Conservation (phyloP, 202 grass and related monocot genomes). For the Zoysia matrella region DNA sequence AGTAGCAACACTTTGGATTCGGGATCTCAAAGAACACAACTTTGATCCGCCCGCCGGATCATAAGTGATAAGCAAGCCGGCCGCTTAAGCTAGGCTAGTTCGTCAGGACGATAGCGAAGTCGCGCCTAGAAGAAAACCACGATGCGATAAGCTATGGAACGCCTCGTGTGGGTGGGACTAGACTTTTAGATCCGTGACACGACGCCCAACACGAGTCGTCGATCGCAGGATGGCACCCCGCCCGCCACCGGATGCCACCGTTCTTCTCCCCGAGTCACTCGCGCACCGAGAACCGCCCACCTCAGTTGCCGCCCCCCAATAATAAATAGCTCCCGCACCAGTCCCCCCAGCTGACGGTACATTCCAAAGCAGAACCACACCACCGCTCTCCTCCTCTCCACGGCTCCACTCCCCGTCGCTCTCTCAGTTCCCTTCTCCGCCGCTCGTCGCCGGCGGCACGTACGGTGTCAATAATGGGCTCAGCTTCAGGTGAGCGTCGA, state of each 20-base stretch:
- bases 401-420: too few species aligned
- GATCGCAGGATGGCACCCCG: too few species aligned
- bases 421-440: too few species aligned
- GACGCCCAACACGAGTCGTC: neutral
- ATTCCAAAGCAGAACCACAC: neutral
- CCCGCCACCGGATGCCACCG: constrained; percentile 44
- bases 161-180: neutral
- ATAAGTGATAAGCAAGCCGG: too few species aligned
- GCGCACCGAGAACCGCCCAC: constrained; percentile 21
- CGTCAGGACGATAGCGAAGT: too few species aligned
- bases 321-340: neutral
- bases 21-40: too few species aligned
- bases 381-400: neutral
- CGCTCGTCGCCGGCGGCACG: neutral
- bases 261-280: neutral
- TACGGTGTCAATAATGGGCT: constrained; percentile 46
- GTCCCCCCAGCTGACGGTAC: neutral
- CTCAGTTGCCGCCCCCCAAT: constrained; percentile 34
- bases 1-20: too few species aligned
- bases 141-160: too few species aligned
- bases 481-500: constrained; percentile 54
- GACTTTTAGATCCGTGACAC: neutral
- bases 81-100: too few species aligned
- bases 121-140: too few species aligned
- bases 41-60: too few species aligned